Conservation (phyloP, 1,139 yeast species). For the Scheffersomyces segobiensis region DNA sequence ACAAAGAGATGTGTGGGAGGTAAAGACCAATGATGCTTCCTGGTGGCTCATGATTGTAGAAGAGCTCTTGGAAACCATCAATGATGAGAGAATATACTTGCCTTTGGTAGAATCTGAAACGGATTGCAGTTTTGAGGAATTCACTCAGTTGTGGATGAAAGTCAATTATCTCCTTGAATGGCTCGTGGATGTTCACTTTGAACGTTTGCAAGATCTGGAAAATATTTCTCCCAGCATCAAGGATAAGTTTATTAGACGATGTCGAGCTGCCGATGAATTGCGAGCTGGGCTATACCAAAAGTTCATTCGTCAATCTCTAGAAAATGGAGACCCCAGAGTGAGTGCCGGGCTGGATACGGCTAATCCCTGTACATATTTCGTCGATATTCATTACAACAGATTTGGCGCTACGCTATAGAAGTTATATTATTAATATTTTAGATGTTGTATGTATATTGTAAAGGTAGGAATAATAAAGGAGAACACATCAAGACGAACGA, state of each 20-base stretch:
- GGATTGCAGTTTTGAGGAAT: slow-evolving; percentile 15
- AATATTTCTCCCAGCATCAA: not conserved
- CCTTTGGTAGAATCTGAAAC: slow-evolving; percentile 24
- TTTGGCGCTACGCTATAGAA: not conserved
- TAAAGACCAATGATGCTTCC: slow-evolving; percentile 8
- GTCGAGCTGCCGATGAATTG: not conserved
- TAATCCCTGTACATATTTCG: not conserved
- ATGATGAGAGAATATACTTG: slow-evolving; percentile 14
- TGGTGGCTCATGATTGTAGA: not conserved
- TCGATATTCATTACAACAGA: not conserved
- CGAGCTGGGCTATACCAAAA: not conserved
- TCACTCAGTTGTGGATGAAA: slow-evolving; percentile 24
- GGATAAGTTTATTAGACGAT: not conserved
- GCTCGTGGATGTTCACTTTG: slow-evolving; percentile 13
- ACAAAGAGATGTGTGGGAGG: slow-evolving; percentile 4
- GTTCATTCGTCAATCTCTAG: not conserved
- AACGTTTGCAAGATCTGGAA: not conserved
- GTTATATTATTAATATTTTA: no score
- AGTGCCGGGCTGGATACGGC: not conserved
- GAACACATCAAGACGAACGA: not conserved
- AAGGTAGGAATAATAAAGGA: not conserved
- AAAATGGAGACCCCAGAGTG: not conserved
- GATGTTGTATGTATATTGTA: not conserved
- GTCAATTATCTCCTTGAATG: slow-evolving; percentile 22
- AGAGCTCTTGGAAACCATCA: slow-evolving; percentile 9